These are phyloP conservation scores for Mollisia scopiformis DNA, from an alignment of 2,329 filamentous ascomycete genomes.

Conservation along the genomic window DNA sequence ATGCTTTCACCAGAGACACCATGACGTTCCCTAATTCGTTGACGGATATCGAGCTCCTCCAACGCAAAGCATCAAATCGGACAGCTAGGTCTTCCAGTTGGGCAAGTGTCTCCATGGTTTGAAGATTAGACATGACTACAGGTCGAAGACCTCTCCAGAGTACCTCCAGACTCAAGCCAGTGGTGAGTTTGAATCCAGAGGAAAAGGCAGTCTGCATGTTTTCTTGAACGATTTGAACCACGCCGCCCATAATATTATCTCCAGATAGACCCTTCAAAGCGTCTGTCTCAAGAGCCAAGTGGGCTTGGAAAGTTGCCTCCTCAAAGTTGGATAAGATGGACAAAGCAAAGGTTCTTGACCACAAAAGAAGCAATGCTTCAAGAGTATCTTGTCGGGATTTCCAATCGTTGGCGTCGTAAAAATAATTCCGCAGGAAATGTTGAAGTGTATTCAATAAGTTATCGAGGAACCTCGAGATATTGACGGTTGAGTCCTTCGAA, in stretches of 20 bases:
- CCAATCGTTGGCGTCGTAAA: conserved; percentile 32
- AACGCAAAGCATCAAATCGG: conserved; percentile 63
- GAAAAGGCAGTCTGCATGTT: conserved; percentile 62
- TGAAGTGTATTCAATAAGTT: conserved; percentile 46
- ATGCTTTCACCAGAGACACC: conserved; percentile 57
- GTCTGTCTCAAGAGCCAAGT: conserved; percentile 48
- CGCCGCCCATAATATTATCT: background rate
- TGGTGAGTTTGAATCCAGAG: conserved; percentile 71
- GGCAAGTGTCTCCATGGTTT: conserved; percentile 48
- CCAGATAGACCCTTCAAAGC: conserved; percentile 16
- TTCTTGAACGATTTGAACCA: conserved; percentile 32
- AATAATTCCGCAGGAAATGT: conserved; percentile 44
- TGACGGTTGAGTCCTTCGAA: conserved; percentile 62
- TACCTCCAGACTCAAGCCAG: conserved; percentile 77
- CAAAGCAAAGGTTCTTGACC: conserved; percentile 56
- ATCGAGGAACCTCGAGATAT: conserved; percentile 53
- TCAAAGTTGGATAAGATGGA: conserved; percentile 53
- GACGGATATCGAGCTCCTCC: conserved; percentile 57
- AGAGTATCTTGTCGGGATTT: conserved; percentile 42
- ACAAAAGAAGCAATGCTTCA: conserved; percentile 52
- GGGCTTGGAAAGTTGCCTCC: conserved; percentile 66
- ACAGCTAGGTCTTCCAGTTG: conserved; percentile 58
- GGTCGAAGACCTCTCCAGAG: conserved; percentile 78
- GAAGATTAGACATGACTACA: conserved; percentile 51
- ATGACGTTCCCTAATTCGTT: conserved; percentile 56